Evolutionary conservation across 1,139 yeast species (phyloP), one percentile per base, ranked within the genome.

Genomic region (Protomyces inouyei): DNA sequence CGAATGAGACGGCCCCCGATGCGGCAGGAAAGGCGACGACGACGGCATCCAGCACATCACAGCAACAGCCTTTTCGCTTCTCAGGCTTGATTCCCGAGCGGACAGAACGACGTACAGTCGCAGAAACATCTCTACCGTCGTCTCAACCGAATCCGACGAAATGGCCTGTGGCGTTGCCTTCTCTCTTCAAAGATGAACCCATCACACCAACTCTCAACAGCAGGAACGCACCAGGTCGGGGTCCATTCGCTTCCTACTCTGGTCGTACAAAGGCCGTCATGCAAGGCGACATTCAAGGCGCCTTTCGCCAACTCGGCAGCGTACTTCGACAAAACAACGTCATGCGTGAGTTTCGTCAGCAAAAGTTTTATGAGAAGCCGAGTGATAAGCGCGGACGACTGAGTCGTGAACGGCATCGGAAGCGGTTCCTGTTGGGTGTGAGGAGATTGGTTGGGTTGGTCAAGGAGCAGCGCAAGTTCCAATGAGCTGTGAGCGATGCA

Each of bases 321-420:
- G 48, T 53, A 28, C 35, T 60, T 25, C 28, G 55, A 9, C 32
- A 37, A 14, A 65, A 65, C 21, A 65, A 43, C 48, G 67, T 65
- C 35, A 60, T 56, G 43, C 52, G 43, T 6, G 59, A 65, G 35
- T 61, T 54, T 32, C 51, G 52, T 10, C 32, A 43, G 52, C 65
- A 64, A 16, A 65, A 54, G 48, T 65, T 60, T 38, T 63, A 61
- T 40, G 67, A 65, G 32, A 63, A 63, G 59, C 66, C 67, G 43
- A 65, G 63, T 35, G 60, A 52, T 38, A 65, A 65, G 55, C 59
- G 65, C 25, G 64, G 40, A 23, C 43, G 67, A 21, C 38, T 65
- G 52, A 60, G 60, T 45, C 56, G 67, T 16, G 63, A 65, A 43
- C 52, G 67, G 21, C 67, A 65, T 53, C 35, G 67, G 28, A 64